phyloP scores from a whole-genome alignment of 2,329 filamentous ascomycete genomes.

The Monosporascus sp. region DNA sequence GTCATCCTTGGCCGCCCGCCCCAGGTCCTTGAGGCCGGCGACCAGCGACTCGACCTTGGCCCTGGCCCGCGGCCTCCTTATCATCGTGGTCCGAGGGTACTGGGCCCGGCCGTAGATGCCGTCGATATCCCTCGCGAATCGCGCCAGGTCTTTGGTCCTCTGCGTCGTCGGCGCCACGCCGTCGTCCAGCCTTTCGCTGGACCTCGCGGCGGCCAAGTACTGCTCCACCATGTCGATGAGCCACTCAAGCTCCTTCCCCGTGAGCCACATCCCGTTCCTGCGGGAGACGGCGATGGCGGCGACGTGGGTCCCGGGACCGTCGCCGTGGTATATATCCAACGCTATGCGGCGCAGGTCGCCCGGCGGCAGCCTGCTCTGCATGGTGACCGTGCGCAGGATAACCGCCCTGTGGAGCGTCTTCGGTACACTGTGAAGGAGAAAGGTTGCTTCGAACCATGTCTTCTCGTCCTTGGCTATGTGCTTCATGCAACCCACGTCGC shows the following conservation, averaged over 20 bases:
- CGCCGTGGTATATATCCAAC: background rate
- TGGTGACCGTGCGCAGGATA: background rate
- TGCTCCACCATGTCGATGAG: background rate
- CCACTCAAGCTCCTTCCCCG: background rate
- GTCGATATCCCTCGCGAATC: background rate
- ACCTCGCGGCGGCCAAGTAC: background rate
- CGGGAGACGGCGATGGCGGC: background rate
- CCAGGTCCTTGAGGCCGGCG: background rate
- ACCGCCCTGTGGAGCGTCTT: background rate
- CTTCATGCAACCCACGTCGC: background rate
- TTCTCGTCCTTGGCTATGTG: background rate
- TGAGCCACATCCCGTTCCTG: background rate
- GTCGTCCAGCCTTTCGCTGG: background rate
- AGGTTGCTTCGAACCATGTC: background rate
- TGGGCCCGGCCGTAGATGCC: background rate
- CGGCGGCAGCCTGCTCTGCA: background rate
- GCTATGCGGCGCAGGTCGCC: background rate
- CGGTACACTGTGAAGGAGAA: background rate
- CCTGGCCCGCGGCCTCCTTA: background rate
- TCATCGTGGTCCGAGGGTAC: background rate
- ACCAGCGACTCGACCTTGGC: background rate
- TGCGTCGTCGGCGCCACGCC: background rate
- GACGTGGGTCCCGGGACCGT: background rate
- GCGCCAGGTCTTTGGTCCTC: background rate
- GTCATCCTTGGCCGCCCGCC: background rate